These are phyloP conservation scores for Blastobotrys buckinghamii DNA, from an alignment of 1,139 yeast genomes.

Conservation along the genomic window DNA sequence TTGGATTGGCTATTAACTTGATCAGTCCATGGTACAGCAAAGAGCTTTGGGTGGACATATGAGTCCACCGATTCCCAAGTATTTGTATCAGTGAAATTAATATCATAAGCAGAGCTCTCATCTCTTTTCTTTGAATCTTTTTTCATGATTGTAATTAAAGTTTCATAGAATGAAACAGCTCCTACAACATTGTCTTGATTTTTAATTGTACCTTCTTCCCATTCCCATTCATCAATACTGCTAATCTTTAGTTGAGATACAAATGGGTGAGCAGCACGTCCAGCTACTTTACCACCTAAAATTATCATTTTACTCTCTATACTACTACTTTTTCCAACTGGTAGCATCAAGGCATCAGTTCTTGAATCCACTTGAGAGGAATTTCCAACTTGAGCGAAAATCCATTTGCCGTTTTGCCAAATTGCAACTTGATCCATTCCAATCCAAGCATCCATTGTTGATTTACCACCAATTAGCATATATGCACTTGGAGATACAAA, in stretches of 20 bases:
- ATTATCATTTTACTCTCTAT: slow-evolving; percentile 25
- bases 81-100: neutral
- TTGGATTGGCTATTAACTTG: too few species aligned
- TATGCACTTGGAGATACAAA: slow-evolving; percentile 20
- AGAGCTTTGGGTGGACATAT: neutral
- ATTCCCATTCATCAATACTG: slow-evolving; percentile 18
- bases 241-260: slow-evolving; percentile 36
- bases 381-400: slow-evolving; percentile 38
- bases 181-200: neutral
- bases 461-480: slow-evolving; percentile 49
- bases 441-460: slow-evolving; percentile 48
- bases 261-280: slow-evolving; percentile 38
- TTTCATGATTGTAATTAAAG: neutral
- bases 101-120: neutral
- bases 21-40: too few species aligned
- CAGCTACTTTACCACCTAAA: slow-evolving; percentile 39
- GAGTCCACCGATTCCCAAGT: neutral
- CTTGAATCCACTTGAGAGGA: slow-evolving; percentile 42
- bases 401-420: slow-evolving; percentile 57
- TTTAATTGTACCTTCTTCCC: slow-evolving; percentile 25
- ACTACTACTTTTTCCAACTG: slow-evolving; percentile 24
- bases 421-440: slow-evolving; percentile 55
- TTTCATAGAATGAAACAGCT: neutral
- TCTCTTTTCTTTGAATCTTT: neutral
- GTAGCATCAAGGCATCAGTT: slow-evolving; percentile 42